Percentiles rank a stretch among this genome's conserved stretches.
phyloP scores from a whole-genome alignment of 176 grass and related monocot species.

The barley (Hordeum vulgare) region DNA sequence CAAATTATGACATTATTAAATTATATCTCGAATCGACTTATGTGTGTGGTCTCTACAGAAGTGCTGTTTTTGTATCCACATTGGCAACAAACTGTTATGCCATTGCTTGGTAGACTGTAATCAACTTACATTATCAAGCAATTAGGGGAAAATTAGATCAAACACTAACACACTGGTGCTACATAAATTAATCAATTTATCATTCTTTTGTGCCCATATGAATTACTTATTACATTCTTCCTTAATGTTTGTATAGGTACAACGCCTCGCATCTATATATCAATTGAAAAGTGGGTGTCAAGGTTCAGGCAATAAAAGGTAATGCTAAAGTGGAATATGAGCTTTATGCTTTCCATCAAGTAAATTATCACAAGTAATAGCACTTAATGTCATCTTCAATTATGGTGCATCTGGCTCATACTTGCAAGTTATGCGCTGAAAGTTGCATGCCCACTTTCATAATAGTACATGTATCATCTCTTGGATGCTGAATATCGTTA shows the following conservation, averaged over 20 bases:
- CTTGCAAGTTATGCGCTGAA: background rate
- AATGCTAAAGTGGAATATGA: conserved; percentile 9
- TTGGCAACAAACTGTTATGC: background rate
- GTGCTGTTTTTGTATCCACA: background rate
- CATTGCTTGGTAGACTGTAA: background rate
- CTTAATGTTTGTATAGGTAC: conserved; percentile 59
- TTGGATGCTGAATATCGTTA: background rate
- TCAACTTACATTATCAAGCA: background rate
- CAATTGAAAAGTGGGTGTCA: conserved; percentile 61
- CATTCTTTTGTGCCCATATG: background rate
- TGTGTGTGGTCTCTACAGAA: background rate
- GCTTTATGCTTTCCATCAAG: background rate
- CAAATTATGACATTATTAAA: background rate
- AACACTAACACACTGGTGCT: background rate
- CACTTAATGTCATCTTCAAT: background rate
- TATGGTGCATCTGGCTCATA: background rate
- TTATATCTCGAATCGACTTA: background rate
- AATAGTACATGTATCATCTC: background rate
- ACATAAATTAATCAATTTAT: background rate
- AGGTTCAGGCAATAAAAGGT: conserved; percentile 96
- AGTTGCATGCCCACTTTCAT: background rate
- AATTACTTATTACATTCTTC: background rate
- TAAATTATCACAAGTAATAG: background rate
- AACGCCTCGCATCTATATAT: conserved; percentile 88
- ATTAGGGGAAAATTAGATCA: background rate